phyloP scores from a whole-genome alignment of 768 basidiomycete genomes.

The Tephrocybe sp. region DNA sequence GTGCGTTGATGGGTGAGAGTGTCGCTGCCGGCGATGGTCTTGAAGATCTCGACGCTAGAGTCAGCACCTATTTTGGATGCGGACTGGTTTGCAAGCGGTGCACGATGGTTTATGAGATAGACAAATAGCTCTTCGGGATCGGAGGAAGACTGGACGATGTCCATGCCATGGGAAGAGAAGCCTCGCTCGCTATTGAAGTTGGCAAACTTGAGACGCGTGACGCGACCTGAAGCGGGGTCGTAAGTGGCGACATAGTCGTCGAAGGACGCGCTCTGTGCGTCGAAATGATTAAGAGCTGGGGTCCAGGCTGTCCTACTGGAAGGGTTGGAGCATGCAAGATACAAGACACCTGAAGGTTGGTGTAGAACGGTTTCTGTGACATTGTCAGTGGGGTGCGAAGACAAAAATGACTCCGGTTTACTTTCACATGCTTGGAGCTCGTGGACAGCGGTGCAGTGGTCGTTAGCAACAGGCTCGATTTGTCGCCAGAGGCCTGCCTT shows the following conservation, averaged over 20 bases:
- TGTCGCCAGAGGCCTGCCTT: slow-evolving; percentile 44
- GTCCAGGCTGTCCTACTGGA: slow-evolving; percentile 50
- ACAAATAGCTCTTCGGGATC: slow-evolving; percentile 55
- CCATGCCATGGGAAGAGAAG: slow-evolving; percentile 66
- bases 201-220: slow-evolving; percentile 45
- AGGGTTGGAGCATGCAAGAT: slow-evolving; percentile 62
- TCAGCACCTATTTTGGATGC: slow-evolving; percentile 59
- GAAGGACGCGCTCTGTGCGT: slow-evolving; percentile 30
- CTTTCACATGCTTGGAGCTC: slow-evolving; percentile 72
- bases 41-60: slow-evolving; percentile 71
- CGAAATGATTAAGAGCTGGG: slow-evolving; percentile 39
- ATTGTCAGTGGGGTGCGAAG: not conserved
- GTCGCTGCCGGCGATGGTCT: slow-evolving; percentile 43
- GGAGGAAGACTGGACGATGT: slow-evolving; percentile 54
- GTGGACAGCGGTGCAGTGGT: slow-evolving; percentile 47
- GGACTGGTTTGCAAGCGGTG: slow-evolving; percentile 38
- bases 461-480: slow-evolving; percentile 46
- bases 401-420: slow-evolving; percentile 26
- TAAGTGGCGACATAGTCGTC: slow-evolving; percentile 63
- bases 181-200: slow-evolving; percentile 41
- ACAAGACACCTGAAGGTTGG: slow-evolving; percentile 54
- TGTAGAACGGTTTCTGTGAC: slow-evolving; percentile 58
- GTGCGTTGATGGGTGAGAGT: slow-evolving; percentile 57
- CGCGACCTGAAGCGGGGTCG: slow-evolving; percentile 42
- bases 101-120: slow-evolving; percentile 73